These are phyloP conservation scores for Brassica napus DNA, from an alignment of 345 rosid genomes.

Conservation along the genomic window DNA sequence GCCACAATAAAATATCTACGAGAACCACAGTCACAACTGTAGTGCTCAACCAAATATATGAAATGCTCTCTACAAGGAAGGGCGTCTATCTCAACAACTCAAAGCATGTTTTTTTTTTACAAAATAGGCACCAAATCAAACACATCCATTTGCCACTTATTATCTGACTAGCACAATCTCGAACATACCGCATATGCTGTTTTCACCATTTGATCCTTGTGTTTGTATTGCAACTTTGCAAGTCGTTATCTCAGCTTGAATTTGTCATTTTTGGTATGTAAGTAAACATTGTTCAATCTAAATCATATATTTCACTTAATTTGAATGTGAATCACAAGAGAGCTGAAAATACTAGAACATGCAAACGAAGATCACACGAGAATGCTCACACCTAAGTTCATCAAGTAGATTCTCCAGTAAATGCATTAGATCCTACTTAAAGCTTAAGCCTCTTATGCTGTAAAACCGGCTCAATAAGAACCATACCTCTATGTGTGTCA, in stretches of 20 bases:
- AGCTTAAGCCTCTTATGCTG: neutral
- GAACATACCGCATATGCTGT: neutral
- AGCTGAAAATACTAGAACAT: neutral
- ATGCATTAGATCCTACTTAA: neutral
- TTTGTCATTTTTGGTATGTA: neutral
- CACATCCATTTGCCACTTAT: too few species aligned
- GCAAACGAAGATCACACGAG: neutral
- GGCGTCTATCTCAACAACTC: too few species aligned
- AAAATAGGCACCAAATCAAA: too few species aligned
- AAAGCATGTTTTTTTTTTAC: too few species aligned
- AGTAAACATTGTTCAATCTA: neutral
- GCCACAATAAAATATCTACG: too few species aligned
- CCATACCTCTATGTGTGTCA: neutral
- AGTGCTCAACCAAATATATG: too few species aligned
- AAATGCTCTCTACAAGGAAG: constrained; percentile 39
- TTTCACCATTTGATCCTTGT: neutral
- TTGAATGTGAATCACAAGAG: neutral
- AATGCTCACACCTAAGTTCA: neutral
- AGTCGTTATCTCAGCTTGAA: neutral
- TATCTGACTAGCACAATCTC: too few species aligned
- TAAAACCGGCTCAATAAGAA: neutral
- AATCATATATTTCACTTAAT: neutral
- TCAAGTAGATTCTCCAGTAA: neutral
- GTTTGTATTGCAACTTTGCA: neutral
- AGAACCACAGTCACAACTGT: too few species aligned